These are phyloP conservation scores for Euphorbia corollata DNA, from an alignment of 441 rosid species.

Conservation along the genomic window DNA sequence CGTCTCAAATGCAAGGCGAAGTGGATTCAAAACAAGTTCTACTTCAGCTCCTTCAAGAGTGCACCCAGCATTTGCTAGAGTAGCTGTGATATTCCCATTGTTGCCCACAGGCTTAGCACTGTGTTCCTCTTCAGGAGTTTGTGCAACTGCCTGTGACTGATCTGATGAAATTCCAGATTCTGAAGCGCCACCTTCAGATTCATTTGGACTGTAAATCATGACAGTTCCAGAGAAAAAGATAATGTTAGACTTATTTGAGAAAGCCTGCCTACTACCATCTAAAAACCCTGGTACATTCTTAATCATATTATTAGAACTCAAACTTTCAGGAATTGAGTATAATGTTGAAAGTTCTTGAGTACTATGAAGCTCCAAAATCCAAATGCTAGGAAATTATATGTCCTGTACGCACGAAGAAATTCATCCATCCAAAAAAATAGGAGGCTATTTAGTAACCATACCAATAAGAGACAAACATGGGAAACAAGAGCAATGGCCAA, in stretches of 20 bases:
- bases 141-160: slow-evolving; percentile 27
- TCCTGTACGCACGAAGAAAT: not conserved
- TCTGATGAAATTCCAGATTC: slow-evolving; percentile 42
- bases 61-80: slow-evolving; percentile 79
- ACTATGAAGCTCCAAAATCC: not conserved
- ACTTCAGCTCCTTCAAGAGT: slow-evolving; percentile 76
- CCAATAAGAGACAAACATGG: not conserved
- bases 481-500: not conserved
- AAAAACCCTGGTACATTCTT: not conserved
- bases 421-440: not conserved
- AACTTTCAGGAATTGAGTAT: not conserved
- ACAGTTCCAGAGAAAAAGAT: not conserved
- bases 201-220: slow-evolving; percentile 40
- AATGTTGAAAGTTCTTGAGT: not conserved
- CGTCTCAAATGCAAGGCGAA: slow-evolving; percentile 87
- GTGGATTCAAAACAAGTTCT: slow-evolving; percentile 86
- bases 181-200: slow-evolving; percentile 50
- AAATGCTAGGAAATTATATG: not conserved
- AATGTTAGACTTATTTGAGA: slow-evolving; percentile 10
- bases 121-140: slow-evolving; percentile 36
- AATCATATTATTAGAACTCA: not conserved
- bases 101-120: slow-evolving; percentile 31
- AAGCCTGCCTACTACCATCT: not conserved
- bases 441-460: not conserved
- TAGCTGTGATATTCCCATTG: slow-evolving; percentile 40